Percentiles rank a stretch among this genome's conserved stretches.
These are phyloP conservation scores for Wickerhamiella nectarea DNA, from an alignment of 805 yeast genomes.

Conservation along the genomic window DNA sequence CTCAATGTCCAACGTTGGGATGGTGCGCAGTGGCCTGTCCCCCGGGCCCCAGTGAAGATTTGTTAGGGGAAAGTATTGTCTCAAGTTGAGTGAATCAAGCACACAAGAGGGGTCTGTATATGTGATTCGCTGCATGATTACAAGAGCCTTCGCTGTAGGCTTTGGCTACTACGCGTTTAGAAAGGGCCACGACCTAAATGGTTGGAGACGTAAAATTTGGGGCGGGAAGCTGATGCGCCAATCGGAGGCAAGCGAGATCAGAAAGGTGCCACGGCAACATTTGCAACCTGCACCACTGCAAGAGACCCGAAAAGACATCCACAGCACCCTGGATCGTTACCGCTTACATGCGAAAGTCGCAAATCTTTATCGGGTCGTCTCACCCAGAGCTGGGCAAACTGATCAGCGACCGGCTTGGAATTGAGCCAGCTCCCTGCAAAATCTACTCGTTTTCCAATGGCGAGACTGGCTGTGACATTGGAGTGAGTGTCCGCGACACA, in stretches of 20 bases:
- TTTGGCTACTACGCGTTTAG: too few species aligned
- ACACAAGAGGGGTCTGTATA: not conserved
- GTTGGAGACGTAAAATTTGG: too few species aligned
- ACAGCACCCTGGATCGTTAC: too few species aligned
- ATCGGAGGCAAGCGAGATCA: too few species aligned
- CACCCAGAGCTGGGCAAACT: conserved; percentile 88
- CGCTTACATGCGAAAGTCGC: conserved; percentile 76
- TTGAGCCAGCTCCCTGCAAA: conserved; percentile 85
- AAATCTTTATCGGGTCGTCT: conserved; percentile 90
- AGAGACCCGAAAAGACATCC: too few species aligned
- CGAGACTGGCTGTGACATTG: conserved; percentile 91
- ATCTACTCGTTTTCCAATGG: conserved; percentile 91
- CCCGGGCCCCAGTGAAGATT: conserved; percentile 55
- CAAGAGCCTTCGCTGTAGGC: too few species aligned
- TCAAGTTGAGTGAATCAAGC: not conserved
- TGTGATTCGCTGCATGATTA: conserved; percentile 5
- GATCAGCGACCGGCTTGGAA: conserved; percentile 83
- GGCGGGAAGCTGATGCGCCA: too few species aligned
- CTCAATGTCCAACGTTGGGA: conserved; percentile 42
- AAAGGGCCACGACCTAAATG: too few species aligned
- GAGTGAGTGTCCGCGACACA: conserved; percentile 90
- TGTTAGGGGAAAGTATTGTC: conserved; percentile 37
- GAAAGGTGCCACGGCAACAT: too few species aligned
- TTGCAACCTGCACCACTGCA: too few species aligned
- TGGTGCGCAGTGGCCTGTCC: conserved; percentile 45